These are phyloP conservation scores for Hypoxylon fuscum DNA, from an alignment of 495 filamentous ascomycete genomes.

Conservation along the genomic window DNA sequence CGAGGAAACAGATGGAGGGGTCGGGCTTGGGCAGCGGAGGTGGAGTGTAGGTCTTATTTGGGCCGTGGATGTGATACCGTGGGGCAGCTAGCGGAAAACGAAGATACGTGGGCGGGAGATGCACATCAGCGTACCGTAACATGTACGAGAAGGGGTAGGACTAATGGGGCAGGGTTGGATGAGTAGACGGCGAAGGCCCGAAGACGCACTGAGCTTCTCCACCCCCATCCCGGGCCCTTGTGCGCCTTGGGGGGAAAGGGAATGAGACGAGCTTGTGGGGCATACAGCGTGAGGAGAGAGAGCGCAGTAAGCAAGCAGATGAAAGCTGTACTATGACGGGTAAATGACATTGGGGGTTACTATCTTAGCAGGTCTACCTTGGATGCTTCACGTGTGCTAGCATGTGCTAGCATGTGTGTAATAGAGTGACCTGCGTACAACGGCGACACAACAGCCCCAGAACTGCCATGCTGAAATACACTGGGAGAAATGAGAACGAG, in stretches of 20 bases:
- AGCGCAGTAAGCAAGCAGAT: slow-evolving; percentile 23
- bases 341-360: slow-evolving; percentile 17
- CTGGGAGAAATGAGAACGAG: slow-evolving; percentile 5
- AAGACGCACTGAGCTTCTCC: slow-evolving; percentile 40
- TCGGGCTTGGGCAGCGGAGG: slow-evolving; percentile 46
- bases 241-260: slow-evolving; percentile 18
- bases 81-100: slow-evolving; percentile 47
- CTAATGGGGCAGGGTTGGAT: slow-evolving; percentile 43
- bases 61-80: slow-evolving; percentile 47
- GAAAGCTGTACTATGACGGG: slow-evolving; percentile 21
- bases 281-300: slow-evolving; percentile 16
- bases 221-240: slow-evolving; percentile 41
- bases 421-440: slow-evolving; percentile 21
- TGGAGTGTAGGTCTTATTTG: slow-evolving; percentile 50
- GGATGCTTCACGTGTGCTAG: slow-evolving; percentile 28
- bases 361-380: slow-evolving; percentile 18
- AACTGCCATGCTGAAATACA: slow-evolving; percentile 26
- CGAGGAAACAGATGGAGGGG: slow-evolving; percentile 46
- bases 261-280: slow-evolving; percentile 26
- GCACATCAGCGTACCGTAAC: slow-evolving; percentile 42
- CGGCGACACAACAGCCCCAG: slow-evolving; percentile 29
- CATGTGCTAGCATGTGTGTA: slow-evolving; percentile 18
- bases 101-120: slow-evolving; percentile 41
- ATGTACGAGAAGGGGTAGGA: slow-evolving; percentile 42
- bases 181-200: slow-evolving; percentile 42